Evolutionary conservation across 139 green algal species (phyloP), one percentile per base, ranked within the genome.

Genomic region (Dunaliella primolecta): DNA sequence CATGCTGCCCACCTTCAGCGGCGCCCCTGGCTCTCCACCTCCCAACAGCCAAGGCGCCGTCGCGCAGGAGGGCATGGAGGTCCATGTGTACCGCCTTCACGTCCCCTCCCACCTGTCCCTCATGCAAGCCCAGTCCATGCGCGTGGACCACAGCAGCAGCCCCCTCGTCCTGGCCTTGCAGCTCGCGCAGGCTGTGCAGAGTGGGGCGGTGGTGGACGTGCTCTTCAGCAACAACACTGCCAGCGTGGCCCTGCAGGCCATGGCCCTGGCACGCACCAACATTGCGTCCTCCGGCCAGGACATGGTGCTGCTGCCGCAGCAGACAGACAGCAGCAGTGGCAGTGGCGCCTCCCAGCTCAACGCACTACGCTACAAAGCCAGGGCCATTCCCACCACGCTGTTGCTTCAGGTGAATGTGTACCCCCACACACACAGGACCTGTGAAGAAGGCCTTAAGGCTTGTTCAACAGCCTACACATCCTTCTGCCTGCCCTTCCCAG

Each of bases 251-350:
- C 64, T 89, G 80, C 86, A 89, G 83, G 78, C 86, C 31, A 80
- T 89, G n/a, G 38, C 83, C 1, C 84, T 85, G 57, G 84, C 84
- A 57, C 86, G 82, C 80, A 81, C 78, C n/a, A 84, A 89, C 83
- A 55, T 89, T 1, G 56, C 83, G 1, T 75, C 84, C 36, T 81
- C 84, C n/a, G 83, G 80, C 1, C 80, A 83, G 2, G 86, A 89
- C 24, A 80, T 83, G 31, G 38, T 89, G 30, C 55, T 89, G 80
- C 72, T 89, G 80, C 74, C 56, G 1, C 31, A 77, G 23, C 56
- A 70, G 38, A 31, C 35, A 2, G 83, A 82, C 23, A 36, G 71
- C 79, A 75, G 36, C 21, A 33, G 79, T 37, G 32, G n/a, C 78
- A 24, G 78, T 20, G n/a, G n/a, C n/a, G n/a, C n/a, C n/a, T 1